Evolutionary conservation across 805 yeast species (phyloP), one percentile per base, ranked within the genome.

Genomic region (Naumovozyma castellii): DNA sequence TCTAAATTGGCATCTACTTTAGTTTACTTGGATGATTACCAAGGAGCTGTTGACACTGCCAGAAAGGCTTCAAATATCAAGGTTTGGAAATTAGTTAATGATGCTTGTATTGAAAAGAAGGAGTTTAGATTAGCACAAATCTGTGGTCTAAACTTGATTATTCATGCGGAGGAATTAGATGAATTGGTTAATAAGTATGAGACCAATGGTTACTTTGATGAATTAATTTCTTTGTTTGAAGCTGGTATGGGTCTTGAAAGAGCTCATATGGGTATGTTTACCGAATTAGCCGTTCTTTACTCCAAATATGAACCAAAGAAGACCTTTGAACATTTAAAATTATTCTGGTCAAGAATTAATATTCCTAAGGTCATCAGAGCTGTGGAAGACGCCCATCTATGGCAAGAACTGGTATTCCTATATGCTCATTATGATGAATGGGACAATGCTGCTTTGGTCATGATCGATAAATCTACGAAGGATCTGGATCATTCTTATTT

Each of bases 261-360:
- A 63, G 98, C 98, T 30, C 98, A 92, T 61, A 92, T 92, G 98
- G 98, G 97, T 53, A 90, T 92, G 97, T 92, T 92, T 63, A 92
- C 98, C 9, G 97, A 88, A 65, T 73, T 92, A 53, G 95, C 97
- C 17, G 73, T 84, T 36, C 71, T 92, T 51, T 92, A 90, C 68
- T 75, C 94, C 49, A 90, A 88, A 63, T 92, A 88, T 66, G 76
- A 78, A 46, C 95, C 97, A 20, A 84, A 78, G 38, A 82, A 78
- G 66, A 84, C 94, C 40, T 84, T 85, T 86, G 97, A 92, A 66
- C 97, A 92, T 66, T 73, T 92, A 75, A 88, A 88, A 63, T 70
- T 92, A 56, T 92, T 92, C 76, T 92, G 97, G 97, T 87, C 97
- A 12, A 82, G 98, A 68, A 76, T 92, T 63, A 92, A 92, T 64